Percentiles rank a stretch among this genome's conserved stretches.
Evolutionary conservation across 768 basidiomycete species (phyloP).

Genomic region (Suillus bovinus): DNA sequence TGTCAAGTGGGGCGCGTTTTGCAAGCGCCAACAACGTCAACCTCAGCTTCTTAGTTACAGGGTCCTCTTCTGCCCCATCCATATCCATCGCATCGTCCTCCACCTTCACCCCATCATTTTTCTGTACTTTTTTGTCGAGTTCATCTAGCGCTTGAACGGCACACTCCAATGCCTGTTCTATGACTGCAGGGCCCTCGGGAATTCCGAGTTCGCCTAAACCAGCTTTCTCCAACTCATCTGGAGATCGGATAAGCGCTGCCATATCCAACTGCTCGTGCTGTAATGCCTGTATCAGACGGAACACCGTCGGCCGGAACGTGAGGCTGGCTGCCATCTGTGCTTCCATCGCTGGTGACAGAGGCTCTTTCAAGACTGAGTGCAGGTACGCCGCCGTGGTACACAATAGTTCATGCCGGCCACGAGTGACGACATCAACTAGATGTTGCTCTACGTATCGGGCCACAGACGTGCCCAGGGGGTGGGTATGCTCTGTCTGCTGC

Average conservation of each 20-base stretch:
- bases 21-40: conserved; percentile 77
- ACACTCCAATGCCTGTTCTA: conserved; percentile 58
- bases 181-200: conserved; percentile 45
- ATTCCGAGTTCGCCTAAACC: conserved; percentile 18
- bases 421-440: conserved; percentile 41
- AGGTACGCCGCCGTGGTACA: not conserved
- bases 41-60: conserved; percentile 55
- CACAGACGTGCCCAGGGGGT: conserved; percentile 35
- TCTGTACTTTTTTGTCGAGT: conserved; percentile 35
- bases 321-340: conserved; percentile 3
- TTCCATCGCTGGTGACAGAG: conserved; percentile 1
- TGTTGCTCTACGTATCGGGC: conserved; percentile 42
- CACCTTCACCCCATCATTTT: conserved; percentile 17
- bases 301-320: not conserved
- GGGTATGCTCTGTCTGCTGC: not conserved
- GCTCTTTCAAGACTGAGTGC: not conserved
- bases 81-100: conserved; percentile 18
- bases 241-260: conserved; percentile 40
- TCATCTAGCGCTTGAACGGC: conserved; percentile 53
- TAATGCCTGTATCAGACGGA: conserved; percentile 13
- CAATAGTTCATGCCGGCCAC: conserved; percentile 35
- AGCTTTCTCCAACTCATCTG: conserved; percentile 39
- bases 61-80: conserved; percentile 43
- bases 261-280: conserved; percentile 38
- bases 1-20: conserved; percentile 75